Base-by-base conservation (phyloP, 768 basidiomycete species). In the Russula ochroleuca region DNA sequence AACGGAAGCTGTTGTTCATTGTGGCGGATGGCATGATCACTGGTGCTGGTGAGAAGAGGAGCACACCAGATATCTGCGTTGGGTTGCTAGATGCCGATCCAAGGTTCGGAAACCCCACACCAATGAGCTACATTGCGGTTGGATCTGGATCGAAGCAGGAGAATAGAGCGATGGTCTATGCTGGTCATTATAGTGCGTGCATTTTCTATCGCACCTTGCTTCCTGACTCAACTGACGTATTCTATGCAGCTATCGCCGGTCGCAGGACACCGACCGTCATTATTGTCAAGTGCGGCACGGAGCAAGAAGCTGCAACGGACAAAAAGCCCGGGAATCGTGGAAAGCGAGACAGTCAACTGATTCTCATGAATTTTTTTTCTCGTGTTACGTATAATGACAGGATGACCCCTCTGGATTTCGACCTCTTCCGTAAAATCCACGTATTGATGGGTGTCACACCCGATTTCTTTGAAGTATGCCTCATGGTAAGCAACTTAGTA, bases 341-440 rank as follows among this genome's bases (percentile, higher is more conserved):
- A 70, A 99, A 99, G 75, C 90, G 97, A 48, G 97, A 99, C 78
- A 94, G 92, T 75, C 97, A 99, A 73, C 87, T 99, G 68, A 92
- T 99, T 72, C 82, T 99, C 70, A 99, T 99, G 97, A 97, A 98
- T 78, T 99, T 99, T 75, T 98, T 98, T 79, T 96, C 94, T 54
- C 87, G 92, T 51, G 97, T 99, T 70, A 99, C 97, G 19, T 99
- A 98, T 77, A 98, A 99, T 74, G 97, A 99, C 73, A 90, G 96
- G 63, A 98, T 99, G 95, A 84, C 84, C 31, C 97, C 97, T 8
- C 83, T 99, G 70, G 97, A 99, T 73, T 99, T 93, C 72, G 97
- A 99, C 76, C 80, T 99, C 40, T 99, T 99, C 81, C 85, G 97
- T 57, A 98, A 98, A 79, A 86, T 94, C 3, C 94, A 98, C 70